Conservation (phyloP, 2,329 filamentous ascomycete species). For the Neofusicoccum umdonicola region DNA sequence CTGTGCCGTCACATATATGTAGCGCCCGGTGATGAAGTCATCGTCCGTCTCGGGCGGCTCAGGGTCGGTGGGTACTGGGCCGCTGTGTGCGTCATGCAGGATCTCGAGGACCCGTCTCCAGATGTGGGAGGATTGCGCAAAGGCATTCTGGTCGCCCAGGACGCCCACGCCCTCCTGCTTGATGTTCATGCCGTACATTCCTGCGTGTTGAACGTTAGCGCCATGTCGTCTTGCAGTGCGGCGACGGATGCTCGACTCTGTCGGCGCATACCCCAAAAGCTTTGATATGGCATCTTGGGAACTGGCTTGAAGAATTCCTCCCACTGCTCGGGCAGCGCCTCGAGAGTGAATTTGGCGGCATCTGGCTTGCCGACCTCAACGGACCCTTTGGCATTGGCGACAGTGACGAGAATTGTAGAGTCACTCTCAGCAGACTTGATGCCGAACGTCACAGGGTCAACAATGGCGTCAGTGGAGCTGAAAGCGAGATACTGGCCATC, state of each 20-base stretch:
- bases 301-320: conserved; percentile 46
- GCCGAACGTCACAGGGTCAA: conserved; percentile 32
- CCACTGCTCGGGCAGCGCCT: conserved; percentile 47
- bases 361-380: conserved; percentile 29
- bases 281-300: conserved; percentile 43
- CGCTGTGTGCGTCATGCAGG: conserved; percentile 47
- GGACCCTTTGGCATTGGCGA: conserved; percentile 31
- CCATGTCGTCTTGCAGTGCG: background rate
- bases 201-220: conserved; percentile 22
- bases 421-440: conserved; percentile 36
- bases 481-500: conserved; percentile 37
- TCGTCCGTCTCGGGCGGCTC: conserved; percentile 21
- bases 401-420: conserved; percentile 32
- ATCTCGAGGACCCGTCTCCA: conserved; percentile 50
- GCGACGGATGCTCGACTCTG: too few species aligned
- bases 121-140: conserved; percentile 46
- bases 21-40: conserved; percentile 47
- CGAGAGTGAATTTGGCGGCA: conserved; percentile 39
- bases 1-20: conserved; percentile 47
- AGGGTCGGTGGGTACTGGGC: conserved; percentile 39
- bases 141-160: conserved; percentile 46
- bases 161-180: conserved; percentile 50
- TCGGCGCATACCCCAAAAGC: conserved; percentile 42
- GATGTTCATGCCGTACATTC: conserved; percentile 42
- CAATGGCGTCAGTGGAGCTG: conserved; percentile 34